phyloP scores from a whole-genome alignment of 2,329 filamentous ascomycete species.

The Pyrenochaeta sp. region DNA sequence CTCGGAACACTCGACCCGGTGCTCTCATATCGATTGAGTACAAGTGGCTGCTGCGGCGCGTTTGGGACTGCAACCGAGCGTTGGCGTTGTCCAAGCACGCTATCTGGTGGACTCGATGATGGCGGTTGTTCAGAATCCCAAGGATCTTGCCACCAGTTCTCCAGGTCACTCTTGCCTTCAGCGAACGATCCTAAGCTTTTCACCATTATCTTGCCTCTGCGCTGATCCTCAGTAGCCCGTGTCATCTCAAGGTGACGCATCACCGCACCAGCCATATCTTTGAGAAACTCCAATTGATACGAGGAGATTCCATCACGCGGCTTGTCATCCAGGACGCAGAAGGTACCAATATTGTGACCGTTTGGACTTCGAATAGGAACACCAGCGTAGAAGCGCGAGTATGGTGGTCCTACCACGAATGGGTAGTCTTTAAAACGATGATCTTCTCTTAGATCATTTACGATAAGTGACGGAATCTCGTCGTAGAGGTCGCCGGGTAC shows the following conservation, averaged over 20 bases:
- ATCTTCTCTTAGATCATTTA: slow-evolving; percentile 44
- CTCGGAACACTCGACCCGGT: slow-evolving; percentile 28
- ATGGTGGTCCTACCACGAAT: slow-evolving; percentile 43
- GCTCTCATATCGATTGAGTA: slow-evolving; percentile 27
- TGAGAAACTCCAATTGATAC: slow-evolving; percentile 62
- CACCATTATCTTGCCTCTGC: slow-evolving; percentile 63
- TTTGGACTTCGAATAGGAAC: slow-evolving; percentile 68
- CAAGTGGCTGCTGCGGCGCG: slow-evolving; percentile 20
- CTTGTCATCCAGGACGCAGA: slow-evolving; percentile 67
- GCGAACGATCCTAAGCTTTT: slow-evolving; percentile 51
- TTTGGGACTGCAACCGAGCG: slow-evolving; percentile 25
- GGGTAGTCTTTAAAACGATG: slow-evolving; percentile 50
- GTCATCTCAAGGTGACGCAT: slow-evolving; percentile 70
- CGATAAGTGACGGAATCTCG: slow-evolving; percentile 38
- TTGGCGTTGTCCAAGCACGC: slow-evolving; percentile 24
- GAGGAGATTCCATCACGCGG: slow-evolving; percentile 60
- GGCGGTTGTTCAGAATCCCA: slow-evolving; percentile 34
- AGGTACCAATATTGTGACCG: slow-evolving; percentile 67
- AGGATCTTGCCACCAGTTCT: slow-evolving; percentile 45
- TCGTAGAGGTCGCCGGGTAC: slow-evolving; percentile 23
- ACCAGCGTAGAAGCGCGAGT: slow-evolving; percentile 62
- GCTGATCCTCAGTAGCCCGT: slow-evolving; percentile 61
- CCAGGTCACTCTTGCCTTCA: slow-evolving; percentile 44
- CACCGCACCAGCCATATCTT: slow-evolving; percentile 63
- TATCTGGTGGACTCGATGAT: slow-evolving; percentile 18